These are phyloP conservation scores for Talaromyces rugulosus DNA, from an alignment of 2,329 filamentous ascomycete species.

Conservation along the genomic window DNA sequence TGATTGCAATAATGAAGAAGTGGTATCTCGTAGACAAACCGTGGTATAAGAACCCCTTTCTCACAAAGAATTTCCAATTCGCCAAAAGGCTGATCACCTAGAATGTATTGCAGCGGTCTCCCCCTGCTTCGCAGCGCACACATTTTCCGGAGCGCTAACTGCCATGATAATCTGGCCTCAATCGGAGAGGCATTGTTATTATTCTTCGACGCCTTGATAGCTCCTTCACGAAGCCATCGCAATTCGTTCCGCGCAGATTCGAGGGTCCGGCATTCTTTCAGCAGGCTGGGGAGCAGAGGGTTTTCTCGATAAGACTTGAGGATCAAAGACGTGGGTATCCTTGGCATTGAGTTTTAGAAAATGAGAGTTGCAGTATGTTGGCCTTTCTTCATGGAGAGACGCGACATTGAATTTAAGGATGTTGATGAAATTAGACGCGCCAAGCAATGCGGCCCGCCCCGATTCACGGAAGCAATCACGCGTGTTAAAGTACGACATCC, in stretches of 20 bases:
- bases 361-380: not conserved
- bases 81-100: slow-evolving; percentile 87
- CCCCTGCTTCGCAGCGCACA: slow-evolving; percentile 51
- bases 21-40: slow-evolving; percentile 34
- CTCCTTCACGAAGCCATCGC: slow-evolving; percentile 43
- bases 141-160: slow-evolving; percentile 30
- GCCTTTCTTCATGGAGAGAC: not conserved
- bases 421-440: not conserved
- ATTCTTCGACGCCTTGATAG: slow-evolving; percentile 16
- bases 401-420: not conserved
- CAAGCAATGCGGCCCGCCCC: no score
- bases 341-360: slow-evolving; percentile 35
- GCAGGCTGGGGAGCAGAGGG: slow-evolving; percentile 37
- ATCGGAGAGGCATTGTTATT: not conserved
- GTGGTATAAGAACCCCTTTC: slow-evolving; percentile 78
- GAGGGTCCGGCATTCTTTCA: slow-evolving; percentile 42
- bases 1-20: not conserved
- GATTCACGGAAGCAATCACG: no score
- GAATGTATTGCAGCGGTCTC: slow-evolving; percentile 80
- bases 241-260: slow-evolving; percentile 43
- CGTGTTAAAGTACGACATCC: no score
- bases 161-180: slow-evolving; percentile 19
- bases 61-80: slow-evolving; percentile 71
- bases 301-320: slow-evolving; percentile 31
- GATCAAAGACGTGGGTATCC: slow-evolving; percentile 35